Evolutionary conservation across 495 filamentous ascomycete genomes (phyloP).

Genomic region (Umbilicaria muhlenbergii): DNA sequence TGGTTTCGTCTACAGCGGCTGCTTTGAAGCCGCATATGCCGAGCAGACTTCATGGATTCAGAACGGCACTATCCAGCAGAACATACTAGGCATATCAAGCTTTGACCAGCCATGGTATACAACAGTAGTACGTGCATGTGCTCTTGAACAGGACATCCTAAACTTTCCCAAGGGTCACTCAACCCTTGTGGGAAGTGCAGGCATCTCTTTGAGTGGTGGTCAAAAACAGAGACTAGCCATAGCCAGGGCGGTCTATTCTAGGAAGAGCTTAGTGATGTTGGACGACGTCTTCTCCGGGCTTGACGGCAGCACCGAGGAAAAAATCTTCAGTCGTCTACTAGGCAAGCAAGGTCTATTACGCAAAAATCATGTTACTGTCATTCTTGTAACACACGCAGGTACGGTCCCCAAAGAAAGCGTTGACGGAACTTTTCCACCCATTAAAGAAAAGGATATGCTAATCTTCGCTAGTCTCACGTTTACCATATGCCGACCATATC

Average conservation of each 20-base stretch:
- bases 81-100: constrained; percentile 35
- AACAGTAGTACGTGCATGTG: constrained; percentile 48
- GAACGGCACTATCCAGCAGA: constrained; percentile 42
- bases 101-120: constrained; percentile 45
- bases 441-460: not conserved
- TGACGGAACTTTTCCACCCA: constrained; percentile 2
- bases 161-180: constrained; percentile 32
- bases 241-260: constrained; percentile 42
- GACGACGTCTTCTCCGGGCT: constrained; percentile 48
- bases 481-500: constrained; percentile 35
- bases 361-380: constrained; percentile 29
- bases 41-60: constrained; percentile 37
- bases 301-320: constrained; percentile 42
- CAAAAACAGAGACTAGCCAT: constrained; percentile 53
- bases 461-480: constrained; percentile 22
- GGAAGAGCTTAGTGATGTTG: constrained; percentile 36
- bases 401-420: not conserved
- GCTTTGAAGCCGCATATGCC: constrained; percentile 32
- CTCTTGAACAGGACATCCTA: constrained; percentile 38
- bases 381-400: constrained; percentile 35
- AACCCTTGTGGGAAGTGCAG: constrained; percentile 38
- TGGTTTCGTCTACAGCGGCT: constrained; percentile 26
- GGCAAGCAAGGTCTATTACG: constrained; percentile 37
- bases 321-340: constrained; percentile 41
- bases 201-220: constrained; percentile 42